Conservation (phyloP, 441 rosid species). For the Gossypium schwendimanii region DNA sequence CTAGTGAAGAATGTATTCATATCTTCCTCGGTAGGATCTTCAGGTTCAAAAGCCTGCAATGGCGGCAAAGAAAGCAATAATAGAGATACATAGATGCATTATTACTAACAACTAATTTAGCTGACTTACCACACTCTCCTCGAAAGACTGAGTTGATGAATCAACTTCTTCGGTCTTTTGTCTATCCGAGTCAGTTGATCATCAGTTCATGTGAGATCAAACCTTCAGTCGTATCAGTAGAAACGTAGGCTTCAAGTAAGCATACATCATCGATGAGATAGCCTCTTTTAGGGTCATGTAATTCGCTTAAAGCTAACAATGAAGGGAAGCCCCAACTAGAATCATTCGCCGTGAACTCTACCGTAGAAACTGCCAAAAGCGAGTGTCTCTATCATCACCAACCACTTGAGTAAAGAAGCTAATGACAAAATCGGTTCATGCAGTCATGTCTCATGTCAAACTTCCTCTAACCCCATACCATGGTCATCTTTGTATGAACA, state of each 20-base stretch:
- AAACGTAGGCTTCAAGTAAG: background rate
- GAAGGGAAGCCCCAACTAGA: background rate
- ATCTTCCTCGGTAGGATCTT: background rate
- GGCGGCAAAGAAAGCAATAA: background rate
- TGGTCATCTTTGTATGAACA: background rate
- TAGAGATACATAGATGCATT: background rate
- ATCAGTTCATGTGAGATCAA: background rate
- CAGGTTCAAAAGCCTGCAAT: background rate
- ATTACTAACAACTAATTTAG: background rate
- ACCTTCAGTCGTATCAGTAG: background rate
- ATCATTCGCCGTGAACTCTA: background rate
- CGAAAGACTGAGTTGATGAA: background rate
- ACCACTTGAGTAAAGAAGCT: background rate
- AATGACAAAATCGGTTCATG: background rate
- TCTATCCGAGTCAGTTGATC: background rate
- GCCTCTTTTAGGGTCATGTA: background rate
- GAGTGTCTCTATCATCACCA: background rate
- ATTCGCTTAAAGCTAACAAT: background rate
- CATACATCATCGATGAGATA: background rate
- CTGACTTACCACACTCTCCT: background rate
- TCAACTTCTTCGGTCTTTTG: background rate
- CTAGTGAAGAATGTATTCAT: constrained; percentile 2
- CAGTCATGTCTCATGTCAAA: background rate
- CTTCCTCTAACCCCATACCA: background rate
- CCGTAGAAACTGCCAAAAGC: background rate